Percentiles rank a stretch among this genome's conserved stretches.
phyloP scores from a whole-genome alignment of 2,329 filamentous ascomycete species.

The Neopestalotiopsis clavispora region DNA sequence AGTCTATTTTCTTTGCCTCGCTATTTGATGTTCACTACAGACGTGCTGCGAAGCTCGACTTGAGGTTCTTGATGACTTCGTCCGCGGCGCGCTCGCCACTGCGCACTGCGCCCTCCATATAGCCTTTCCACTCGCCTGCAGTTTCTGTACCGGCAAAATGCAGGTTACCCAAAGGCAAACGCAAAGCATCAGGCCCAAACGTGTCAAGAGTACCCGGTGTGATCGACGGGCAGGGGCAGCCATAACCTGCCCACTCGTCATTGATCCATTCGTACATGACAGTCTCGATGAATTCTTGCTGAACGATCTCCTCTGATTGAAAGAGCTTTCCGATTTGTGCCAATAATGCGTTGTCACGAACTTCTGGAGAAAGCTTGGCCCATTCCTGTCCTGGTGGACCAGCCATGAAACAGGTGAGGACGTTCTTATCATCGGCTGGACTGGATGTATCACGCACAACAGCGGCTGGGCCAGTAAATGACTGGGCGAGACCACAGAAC shows the following conservation, averaged over 20 bases:
- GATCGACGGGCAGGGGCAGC: slow-evolving; percentile 44
- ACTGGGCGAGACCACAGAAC: slow-evolving; percentile 50
- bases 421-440: slow-evolving; percentile 33
- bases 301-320: slow-evolving; percentile 12
- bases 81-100: slow-evolving; percentile 52
- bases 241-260: slow-evolving; percentile 42
- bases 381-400: slow-evolving; percentile 41
- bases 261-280: slow-evolving; percentile 42
- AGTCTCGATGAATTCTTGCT: slow-evolving; percentile 37
- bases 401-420: slow-evolving; percentile 46
- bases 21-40: not conserved
- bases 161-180: slow-evolving; percentile 42
- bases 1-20: too few relatives aligned
- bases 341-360: slow-evolving; percentile 28
- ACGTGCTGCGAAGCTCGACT: not conserved
- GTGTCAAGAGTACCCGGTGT: slow-evolving; percentile 42
- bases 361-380: slow-evolving; percentile 24
- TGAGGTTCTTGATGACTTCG: slow-evolving; percentile 42
- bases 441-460: slow-evolving; percentile 50
- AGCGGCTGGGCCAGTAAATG: slow-evolving; percentile 49
- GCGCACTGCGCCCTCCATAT: slow-evolving; percentile 62
- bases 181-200: slow-evolving; percentile 31
- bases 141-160: slow-evolving; percentile 63
- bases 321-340: slow-evolving; percentile 31
- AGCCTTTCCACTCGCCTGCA: slow-evolving; percentile 57